These are phyloP conservation scores for Neurospora tetrasperma DNA, from an alignment of 495 filamentous ascomycete species.

Conservation along the genomic window DNA sequence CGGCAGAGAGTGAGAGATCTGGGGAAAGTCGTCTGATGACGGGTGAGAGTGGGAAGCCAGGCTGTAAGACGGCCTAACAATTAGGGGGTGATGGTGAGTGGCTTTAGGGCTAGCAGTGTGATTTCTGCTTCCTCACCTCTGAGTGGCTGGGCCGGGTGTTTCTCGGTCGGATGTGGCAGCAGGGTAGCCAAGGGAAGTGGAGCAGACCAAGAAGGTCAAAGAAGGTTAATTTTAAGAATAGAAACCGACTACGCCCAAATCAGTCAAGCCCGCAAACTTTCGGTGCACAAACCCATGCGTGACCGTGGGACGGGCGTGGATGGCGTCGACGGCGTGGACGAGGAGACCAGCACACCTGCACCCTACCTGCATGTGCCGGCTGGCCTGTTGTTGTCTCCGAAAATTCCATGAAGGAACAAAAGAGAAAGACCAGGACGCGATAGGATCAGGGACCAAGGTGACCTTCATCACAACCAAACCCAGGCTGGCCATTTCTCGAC, in stretches of 20 bases:
- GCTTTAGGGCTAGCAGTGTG: background rate
- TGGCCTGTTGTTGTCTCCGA: background rate
- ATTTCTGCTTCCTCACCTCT: background rate
- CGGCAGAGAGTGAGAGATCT: background rate
- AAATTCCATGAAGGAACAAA: background rate
- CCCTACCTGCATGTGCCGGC: background rate
- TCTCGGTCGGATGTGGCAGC: slow-evolving; percentile 9
- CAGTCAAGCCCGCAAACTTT: slow-evolving; percentile 2
- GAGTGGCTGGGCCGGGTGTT: slow-evolving; percentile 3
- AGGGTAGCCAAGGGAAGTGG: background rate
- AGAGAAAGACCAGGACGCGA: background rate
- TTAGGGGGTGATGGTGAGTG: background rate
- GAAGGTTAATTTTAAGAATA: slow-evolving; percentile 26
- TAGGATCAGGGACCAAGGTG: background rate
- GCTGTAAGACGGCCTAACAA: background rate
- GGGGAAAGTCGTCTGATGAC: background rate
- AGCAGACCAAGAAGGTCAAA: slow-evolving; percentile 4
- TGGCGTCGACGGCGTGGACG: background rate
- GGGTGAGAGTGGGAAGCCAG: background rate
- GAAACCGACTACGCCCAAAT: slow-evolving; percentile 15
- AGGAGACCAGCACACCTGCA: background rate
- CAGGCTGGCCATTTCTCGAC: background rate
- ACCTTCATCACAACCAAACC: background rate
- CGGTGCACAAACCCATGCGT: background rate
- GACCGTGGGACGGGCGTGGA: background rate